Percentiles rank a stretch among this genome's conserved stretches.
Evolutionary conservation across 1,284 basidiomycete species (phyloP).

Genomic region (Pholiota adiposa): DNA sequence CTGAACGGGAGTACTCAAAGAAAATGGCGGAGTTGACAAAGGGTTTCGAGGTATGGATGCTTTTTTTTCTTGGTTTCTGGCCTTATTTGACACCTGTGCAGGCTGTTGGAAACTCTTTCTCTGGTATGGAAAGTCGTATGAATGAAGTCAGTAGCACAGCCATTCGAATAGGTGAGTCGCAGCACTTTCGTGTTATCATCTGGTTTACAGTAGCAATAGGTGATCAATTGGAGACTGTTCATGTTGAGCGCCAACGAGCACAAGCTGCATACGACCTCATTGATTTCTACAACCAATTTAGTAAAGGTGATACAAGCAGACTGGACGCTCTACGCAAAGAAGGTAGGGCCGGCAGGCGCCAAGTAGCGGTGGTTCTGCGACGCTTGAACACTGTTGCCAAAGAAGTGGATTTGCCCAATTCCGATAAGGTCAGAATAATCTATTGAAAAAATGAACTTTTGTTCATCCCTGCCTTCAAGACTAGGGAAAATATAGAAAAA

Average conservation of each 20-base stretch:
- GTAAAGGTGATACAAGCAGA: slow-evolving; percentile 80
- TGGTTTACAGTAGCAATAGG: slow-evolving; percentile 49
- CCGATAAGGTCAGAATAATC: slow-evolving; percentile 64
- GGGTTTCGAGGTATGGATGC: slow-evolving; percentile 80
- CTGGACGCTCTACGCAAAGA: slow-evolving; percentile 86
- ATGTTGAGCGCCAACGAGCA: slow-evolving; percentile 90
- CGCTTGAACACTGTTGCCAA: slow-evolving; percentile 88
- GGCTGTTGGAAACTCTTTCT: slow-evolving; percentile 84
- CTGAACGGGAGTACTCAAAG: slow-evolving; percentile 93
- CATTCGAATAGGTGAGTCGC: slow-evolving; percentile 81
- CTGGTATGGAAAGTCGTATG: slow-evolving; percentile 86
- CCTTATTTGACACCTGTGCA: slow-evolving; percentile 33
- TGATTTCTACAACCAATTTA: slow-evolving; percentile 93
- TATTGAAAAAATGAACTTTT: neutral
- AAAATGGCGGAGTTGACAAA: slow-evolving; percentile 91
- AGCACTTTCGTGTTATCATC: neutral
- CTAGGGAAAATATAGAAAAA: slow-evolving; percentile 87
- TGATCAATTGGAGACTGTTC: slow-evolving; percentile 95
- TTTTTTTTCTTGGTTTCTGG: neutral
- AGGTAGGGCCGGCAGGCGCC: slow-evolving; percentile 84
- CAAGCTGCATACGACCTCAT: slow-evolving; percentile 96
- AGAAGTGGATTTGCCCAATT: slow-evolving; percentile 86
- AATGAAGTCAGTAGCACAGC: slow-evolving; percentile 95
- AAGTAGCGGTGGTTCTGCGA: slow-evolving; percentile 90
- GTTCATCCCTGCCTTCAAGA: slow-evolving; percentile 45